phyloP scores from a whole-genome alignment of 169 alveolate genomes.

The Cryptosporidium bovis region DNA sequence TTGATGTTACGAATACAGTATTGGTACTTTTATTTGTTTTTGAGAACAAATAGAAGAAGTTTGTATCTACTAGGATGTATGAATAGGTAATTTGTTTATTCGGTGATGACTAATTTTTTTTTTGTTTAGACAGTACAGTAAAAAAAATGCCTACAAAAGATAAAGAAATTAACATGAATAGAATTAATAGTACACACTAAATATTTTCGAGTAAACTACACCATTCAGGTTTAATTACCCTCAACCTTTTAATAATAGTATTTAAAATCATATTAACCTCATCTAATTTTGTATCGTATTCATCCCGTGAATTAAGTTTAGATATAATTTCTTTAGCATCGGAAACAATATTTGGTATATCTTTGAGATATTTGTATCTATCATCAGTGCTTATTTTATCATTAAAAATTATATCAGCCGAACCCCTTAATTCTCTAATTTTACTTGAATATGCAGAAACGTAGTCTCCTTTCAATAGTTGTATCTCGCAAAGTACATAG shows the following conservation, averaged over 20 bases:
- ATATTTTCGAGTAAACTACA: neutral
- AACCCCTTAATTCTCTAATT: slow-evolving; percentile 61
- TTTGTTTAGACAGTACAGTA: too few relatives aligned
- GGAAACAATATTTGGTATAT: slow-evolving; percentile 52
- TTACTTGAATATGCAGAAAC: slow-evolving; percentile 43
- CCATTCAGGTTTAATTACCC: slow-evolving; percentile 33
- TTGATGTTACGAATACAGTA: too few relatives aligned
- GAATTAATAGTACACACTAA: too few relatives aligned
- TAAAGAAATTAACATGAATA: neutral
- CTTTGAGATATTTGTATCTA: slow-evolving; percentile 43
- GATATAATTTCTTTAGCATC: slow-evolving; percentile 34
- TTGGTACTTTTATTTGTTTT: too few relatives aligned
- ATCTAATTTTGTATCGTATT: slow-evolving; percentile 20
- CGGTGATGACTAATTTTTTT: too few relatives aligned
- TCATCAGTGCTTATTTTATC: slow-evolving; percentile 33
- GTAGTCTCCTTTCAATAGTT: slow-evolving; percentile 35
- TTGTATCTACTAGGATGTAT: too few relatives aligned
- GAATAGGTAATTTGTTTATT: too few relatives aligned
- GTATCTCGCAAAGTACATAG: slow-evolving; percentile 55
- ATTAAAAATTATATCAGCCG: slow-evolving; percentile 43
- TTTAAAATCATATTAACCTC: slow-evolving; percentile 43
- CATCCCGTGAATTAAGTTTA: slow-evolving; percentile 1
- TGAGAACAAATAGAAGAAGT: too few relatives aligned
- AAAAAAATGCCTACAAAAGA: neutral
- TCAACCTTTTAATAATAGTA: slow-evolving; percentile 52